Evolutionary conservation across 768 basidiomycete genomes (phyloP).

Genomic region (Lentinula aciculospora): DNA sequence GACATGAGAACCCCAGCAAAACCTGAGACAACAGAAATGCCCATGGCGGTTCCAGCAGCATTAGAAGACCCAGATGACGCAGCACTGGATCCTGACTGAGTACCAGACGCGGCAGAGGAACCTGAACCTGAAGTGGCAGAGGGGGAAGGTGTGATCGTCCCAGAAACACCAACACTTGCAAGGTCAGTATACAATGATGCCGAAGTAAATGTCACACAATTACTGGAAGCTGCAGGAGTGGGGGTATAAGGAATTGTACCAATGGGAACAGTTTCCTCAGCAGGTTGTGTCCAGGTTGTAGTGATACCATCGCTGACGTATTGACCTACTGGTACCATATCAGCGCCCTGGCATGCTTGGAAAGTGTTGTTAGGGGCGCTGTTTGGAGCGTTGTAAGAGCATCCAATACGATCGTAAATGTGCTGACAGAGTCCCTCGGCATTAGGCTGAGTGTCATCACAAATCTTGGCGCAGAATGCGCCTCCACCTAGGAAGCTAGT

Average conservation of each 20-base stretch:
- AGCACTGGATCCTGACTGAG: neutral
- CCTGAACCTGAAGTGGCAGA: conserved; percentile 1
- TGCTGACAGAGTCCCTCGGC: conserved; percentile 28
- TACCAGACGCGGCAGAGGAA: neutral
- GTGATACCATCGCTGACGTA: conserved; percentile 29
- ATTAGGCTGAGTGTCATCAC: conserved; percentile 40
- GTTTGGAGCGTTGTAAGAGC: conserved; percentile 49
- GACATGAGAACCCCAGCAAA: neutral
- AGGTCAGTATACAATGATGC: conserved; percentile 14
- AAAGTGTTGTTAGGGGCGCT: conserved; percentile 37
- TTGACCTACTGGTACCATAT: conserved; percentile 39
- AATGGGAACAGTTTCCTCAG: conserved; percentile 14
- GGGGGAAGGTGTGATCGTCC: neutral
- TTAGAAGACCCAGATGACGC: neutral
- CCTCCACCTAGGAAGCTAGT: conserved; percentile 47
- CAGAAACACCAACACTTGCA: conserved; percentile 5
- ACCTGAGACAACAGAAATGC: conserved; percentile 1
- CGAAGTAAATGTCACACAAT: conserved; percentile 14
- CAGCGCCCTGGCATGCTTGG: conserved; percentile 42
- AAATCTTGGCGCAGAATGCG: conserved; percentile 48
- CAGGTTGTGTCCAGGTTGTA: conserved; percentile 18
- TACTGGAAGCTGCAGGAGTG: conserved; percentile 15
- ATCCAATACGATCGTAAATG: conserved; percentile 49
- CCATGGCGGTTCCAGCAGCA: conserved; percentile 1
- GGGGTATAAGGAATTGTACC: conserved; percentile 21